Evolutionary conservation across 345 rosid species (phyloP).

Genomic region (Abelmoschus esculentus): DNA sequence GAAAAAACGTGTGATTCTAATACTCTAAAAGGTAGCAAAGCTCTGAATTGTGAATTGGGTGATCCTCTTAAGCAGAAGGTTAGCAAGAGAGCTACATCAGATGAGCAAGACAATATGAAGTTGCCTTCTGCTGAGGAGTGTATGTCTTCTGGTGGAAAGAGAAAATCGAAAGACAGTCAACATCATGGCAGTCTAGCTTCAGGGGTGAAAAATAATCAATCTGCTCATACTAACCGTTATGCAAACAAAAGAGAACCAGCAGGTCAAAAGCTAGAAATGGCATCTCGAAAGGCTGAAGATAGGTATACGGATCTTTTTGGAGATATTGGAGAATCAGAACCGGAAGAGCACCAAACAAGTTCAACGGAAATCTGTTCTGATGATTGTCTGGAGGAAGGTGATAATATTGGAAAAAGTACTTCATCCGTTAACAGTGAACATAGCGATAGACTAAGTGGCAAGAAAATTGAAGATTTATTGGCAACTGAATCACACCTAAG

Average conservation of each 20-base stretch:
- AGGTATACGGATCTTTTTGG: constrained; percentile 75
- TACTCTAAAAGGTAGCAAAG: constrained; percentile 32
- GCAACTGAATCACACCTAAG: constrained; percentile 29
- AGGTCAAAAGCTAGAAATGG: constrained; percentile 36
- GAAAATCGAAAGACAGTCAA: constrained; percentile 43
- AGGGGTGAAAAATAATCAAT: constrained; percentile 44
- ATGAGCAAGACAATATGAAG: constrained; percentile 33
- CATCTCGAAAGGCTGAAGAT: constrained; percentile 44
- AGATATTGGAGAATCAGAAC: constrained; percentile 51
- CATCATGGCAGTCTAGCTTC: constrained; percentile 22
- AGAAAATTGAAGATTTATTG: constrained; percentile 26
- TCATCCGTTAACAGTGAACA: constrained; percentile 21
- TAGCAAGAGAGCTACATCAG: constrained; percentile 29
- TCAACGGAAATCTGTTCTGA: constrained; percentile 25
- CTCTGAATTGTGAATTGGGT: constrained; percentile 27
- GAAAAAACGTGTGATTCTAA: constrained; percentile 32
- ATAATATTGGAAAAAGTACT: constrained; percentile 31
- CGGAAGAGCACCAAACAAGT: constrained; percentile 45
- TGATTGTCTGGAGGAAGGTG: constrained; percentile 29
- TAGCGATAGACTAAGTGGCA: constrained; percentile 38
- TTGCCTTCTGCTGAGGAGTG: constrained; percentile 37
- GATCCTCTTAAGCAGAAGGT: constrained; percentile 35
- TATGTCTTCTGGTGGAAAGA: constrained; percentile 39
- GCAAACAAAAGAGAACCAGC: constrained; percentile 34
- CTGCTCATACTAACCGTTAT: constrained; percentile 23